phyloP scores from a whole-genome alignment of 2,329 filamentous ascomycete genomes.

The Cercospora brassicicola region DNA sequence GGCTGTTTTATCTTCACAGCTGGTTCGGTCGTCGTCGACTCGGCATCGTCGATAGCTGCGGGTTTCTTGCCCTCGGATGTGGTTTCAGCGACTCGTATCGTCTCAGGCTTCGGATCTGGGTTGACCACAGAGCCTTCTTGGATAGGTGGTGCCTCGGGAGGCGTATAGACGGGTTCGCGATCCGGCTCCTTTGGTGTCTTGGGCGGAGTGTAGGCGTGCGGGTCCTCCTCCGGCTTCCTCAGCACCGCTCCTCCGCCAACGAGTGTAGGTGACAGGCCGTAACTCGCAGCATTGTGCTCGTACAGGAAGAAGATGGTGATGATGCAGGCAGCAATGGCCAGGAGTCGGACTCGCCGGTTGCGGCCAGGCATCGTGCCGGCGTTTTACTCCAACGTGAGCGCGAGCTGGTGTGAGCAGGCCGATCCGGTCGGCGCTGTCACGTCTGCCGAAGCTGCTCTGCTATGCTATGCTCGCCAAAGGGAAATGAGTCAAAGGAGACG shows the following conservation, averaged over 20 bases:
- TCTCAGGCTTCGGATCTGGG: slow-evolving; percentile 12
- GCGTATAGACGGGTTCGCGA: slow-evolving; percentile 11
- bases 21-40: neutral
- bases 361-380: slow-evolving; percentile 28
- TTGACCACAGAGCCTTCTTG: slow-evolving; percentile 5
- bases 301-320: slow-evolving; percentile 32
- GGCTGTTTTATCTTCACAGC: slow-evolving; percentile 1
- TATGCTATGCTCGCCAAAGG: neutral
- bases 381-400: neutral
- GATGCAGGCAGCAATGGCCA: slow-evolving; percentile 31
- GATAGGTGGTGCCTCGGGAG: neutral
- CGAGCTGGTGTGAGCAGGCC: slow-evolving; percentile 12
- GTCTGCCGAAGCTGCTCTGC: neutral
- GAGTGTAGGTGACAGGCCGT: slow-evolving; percentile 17
- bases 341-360: slow-evolving; percentile 29
- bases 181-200: slow-evolving; percentile 8
- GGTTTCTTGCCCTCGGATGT: neutral
- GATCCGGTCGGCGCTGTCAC: slow-evolving; percentile 13
- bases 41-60: neutral
- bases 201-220: slow-evolving; percentile 12
- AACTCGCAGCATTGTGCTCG: slow-evolving; percentile 21
- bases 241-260: slow-evolving; percentile 28
- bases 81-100: neutral
- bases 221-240: slow-evolving; percentile 19
- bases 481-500: neutral